Percentiles rank a stretch among this genome's conserved stretches.
phyloP scores from a whole-genome alignment of 2,329 filamentous ascomycete species.

The Verticillium longisporum region DNA sequence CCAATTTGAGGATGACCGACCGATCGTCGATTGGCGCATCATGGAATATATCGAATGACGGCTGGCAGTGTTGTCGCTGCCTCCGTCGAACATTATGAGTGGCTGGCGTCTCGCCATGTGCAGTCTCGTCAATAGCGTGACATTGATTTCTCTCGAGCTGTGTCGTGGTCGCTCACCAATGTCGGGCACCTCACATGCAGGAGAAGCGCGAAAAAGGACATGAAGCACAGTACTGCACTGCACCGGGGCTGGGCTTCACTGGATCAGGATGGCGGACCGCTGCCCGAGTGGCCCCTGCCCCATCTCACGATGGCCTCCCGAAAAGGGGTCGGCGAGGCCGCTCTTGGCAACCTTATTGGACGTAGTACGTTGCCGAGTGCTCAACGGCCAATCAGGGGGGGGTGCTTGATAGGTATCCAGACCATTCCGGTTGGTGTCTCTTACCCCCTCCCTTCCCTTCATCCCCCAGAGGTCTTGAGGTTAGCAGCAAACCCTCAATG shows the following conservation, averaged over 20 bases:
- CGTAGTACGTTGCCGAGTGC: neutral
- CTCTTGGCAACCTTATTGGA: neutral
- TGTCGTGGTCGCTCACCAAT: neutral
- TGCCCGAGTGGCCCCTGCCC: neutral
- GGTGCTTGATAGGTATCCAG: slow-evolving; percentile 23
- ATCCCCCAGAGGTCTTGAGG: neutral
- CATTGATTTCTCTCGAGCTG: neutral
- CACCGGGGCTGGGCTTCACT: neutral
- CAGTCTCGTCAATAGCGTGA: neutral
- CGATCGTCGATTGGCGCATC: too few species aligned
- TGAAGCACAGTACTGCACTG: neutral
- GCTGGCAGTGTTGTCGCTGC: neutral
- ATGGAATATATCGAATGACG: too few species aligned
- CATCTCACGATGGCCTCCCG: neutral
- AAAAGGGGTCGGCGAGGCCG: neutral
- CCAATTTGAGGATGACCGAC: too few species aligned
- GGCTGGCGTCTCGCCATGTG: neutral
- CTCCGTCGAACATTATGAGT: neutral
- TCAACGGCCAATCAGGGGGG: neutral
- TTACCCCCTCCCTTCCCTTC: slow-evolving; percentile 6
- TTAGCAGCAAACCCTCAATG: neutral
- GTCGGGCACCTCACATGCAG: neutral
- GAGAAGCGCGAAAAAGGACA: neutral
- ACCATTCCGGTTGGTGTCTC: slow-evolving; percentile 18
- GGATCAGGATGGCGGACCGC: neutral